Base-by-base conservation (phyloP, 1,284 basidiomycete species). In the Puccinia sorghi region DNA sequence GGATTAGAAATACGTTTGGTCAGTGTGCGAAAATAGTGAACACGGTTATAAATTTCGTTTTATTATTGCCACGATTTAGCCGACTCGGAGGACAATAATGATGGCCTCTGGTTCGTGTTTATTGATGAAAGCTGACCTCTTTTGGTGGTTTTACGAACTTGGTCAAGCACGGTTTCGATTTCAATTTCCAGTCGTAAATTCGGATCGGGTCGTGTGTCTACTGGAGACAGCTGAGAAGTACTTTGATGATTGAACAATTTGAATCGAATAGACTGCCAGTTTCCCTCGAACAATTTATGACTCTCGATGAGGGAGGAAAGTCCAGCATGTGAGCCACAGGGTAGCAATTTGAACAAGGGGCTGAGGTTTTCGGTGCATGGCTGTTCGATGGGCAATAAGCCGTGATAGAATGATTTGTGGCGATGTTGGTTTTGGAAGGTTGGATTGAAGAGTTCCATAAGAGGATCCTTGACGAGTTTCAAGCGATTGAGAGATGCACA, bases 331-430 rank as follows among this genome's bases (percentile, higher is more conserved):
- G 91, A 89, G 84, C 96, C 93, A 87, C 95, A 98, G 0, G 97
- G 96, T 2, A 99, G 86, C 7, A 98, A 89, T 83, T 95, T 94
- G 77, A 98, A 88, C 85, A 98, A 95, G 0, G 97, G 96, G 0
- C 95, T 96, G 7, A 99, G 86, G 84, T 98, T 98, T 84, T 99
- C 97, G 2, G 96, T 99, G 84, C 96, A 99, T 20, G 97, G 91
- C 80, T 90, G 88, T 83, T 94, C 92, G 8, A 90, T 92, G 4
- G 92, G 91, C 12, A 92, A 88, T 22, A 90, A 89, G 89, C 46
- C 80, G 72, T 80, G 46, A 64, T 54, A 69, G 20, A 52, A 79
- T 72, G 78, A 67, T 50, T 17, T 57, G 46, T 48, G 82, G 56
- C 54, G 81, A 56, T 37, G 82, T 76, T 79, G 82, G 3, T 69